Base-by-base conservation (phyloP, 331 rosid species). In the Malus hybrid region DNA sequence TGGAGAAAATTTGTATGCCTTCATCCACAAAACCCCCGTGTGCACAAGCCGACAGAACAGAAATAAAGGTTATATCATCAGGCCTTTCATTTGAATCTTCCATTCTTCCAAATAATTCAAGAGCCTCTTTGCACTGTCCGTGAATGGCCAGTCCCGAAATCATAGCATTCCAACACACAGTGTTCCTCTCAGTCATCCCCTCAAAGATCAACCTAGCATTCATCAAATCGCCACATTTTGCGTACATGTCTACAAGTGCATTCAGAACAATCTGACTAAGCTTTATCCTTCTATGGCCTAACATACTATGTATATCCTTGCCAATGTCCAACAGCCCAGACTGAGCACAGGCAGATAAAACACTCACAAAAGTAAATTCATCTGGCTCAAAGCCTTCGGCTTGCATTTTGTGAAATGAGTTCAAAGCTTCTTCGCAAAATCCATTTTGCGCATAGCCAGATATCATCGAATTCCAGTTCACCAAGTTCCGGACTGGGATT, bases 201-300 rank as follows among this genome's bases (percentile, higher is more conserved):
- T 86, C 93, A 85, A 89, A 91, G 32, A 87, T 70, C 71, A 79
- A 55, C 71, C 83, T 86, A 26, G 91, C 91, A 75, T 75, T 79
- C 66, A 70, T 78, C 79, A 89, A 79, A 71, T 89, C 93, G 30
- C 97, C 95, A 72, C 97, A 91, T 83, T 91, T 89, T 10, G 93
- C 83, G 70, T 91, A 89, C 97, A 91, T 91, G 78, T 91, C 91
- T 65, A 91, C 81, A 66, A 91, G 63, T 64, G 87, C 97, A 80
- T 89, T 84, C 44, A 82, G 73, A 76, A 87, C 89, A 86, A 89
- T 86, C 57, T 53, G 85, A 81, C 77, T 91, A 30, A 75, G 66
- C 57, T 30, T 68, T 60, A 91, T 68, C 78, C 81, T 77, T 57
- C 78, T 82, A 5, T 50, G 65, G 14, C 77, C 74, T 77, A 89